Evolutionary conservation across 805 yeast species (phyloP), one percentile per base, ranked within the genome.

Genomic region (Tetrapisispora arboricola): DNA sequence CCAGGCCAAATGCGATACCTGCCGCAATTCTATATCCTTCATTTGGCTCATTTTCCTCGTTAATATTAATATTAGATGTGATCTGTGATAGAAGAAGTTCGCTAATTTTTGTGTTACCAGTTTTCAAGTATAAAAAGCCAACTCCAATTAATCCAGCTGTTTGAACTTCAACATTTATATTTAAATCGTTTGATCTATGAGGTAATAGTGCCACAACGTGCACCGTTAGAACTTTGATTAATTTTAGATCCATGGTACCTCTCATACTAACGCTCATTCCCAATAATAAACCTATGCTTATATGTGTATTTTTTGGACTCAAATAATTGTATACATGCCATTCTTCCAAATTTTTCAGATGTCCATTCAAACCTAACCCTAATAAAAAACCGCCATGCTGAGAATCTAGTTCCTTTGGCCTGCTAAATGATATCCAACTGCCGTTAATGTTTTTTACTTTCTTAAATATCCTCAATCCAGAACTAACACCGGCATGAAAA

Each of bases 311-410:
- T 49, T 92, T 88, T 0, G 95, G 94, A 0, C 95, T 94, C 40
- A 92, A 64, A 49, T 86, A 87, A 54, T 90, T 88, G 58, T 86
- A 92, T 24, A 90, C 83, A 56, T 88, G 96, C 96, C 97, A 92
- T 58, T 92, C 96, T 53, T 90, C 97, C 20, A 92, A 63, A 32
- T 71, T 70, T 42, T 73, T 77, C 51, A 92, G 63, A 56, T 88
- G 95, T 0, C 97, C 97, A 61, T 85, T 85, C 24, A 92, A 64
- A 0, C 99, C 99, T 20, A 92, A 66, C 0, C 96, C 98, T 16
- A 86, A 63, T n/a, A 92, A 61, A 50, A 92, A 87, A 0, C 99
- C 99, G 18, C 96, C 96, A 65, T 88, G 96, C 46, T 84, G 88
- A 0, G 95, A 73, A 49, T 76, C 78, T 25, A 83, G 58, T 4